phyloP scores from a whole-genome alignment of 208 protist genomes.

The Strigomonas culicis region DNA sequence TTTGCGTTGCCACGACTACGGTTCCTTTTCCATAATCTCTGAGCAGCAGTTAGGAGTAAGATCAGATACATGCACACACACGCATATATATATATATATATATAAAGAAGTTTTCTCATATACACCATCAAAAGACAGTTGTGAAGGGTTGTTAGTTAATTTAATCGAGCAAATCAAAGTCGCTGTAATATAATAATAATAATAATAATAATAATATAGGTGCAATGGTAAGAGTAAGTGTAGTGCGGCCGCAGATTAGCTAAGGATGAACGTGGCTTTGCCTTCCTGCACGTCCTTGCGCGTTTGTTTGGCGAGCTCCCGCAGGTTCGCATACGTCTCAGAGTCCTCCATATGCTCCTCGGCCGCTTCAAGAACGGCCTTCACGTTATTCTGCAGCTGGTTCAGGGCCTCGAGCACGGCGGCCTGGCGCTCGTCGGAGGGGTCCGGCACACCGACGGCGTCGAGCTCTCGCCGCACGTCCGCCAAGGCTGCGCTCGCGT shows the following conservation, averaged over 20 bases:
- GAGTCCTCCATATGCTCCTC: conserved; percentile 72
- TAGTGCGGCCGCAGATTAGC: background rate
- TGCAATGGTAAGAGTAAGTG: background rate
- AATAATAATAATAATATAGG: conserved; percentile 22
- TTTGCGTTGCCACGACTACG: too few species aligned
- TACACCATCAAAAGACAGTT: too few species aligned
- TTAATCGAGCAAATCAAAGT: background rate
- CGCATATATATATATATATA: conserved; percentile 1
- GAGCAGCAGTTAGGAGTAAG: too few species aligned
- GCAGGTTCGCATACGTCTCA: conserved; percentile 39
- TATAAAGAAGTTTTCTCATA: too few species aligned
- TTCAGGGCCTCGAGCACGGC: conserved; percentile 37
- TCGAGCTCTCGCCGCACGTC: conserved; percentile 21
- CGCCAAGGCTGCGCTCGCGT: conserved; percentile 33
- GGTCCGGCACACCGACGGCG: background rate
- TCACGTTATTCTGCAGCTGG: conserved; percentile 57
- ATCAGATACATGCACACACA: background rate
- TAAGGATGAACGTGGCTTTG: conserved; percentile 27
- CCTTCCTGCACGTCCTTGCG: conserved; percentile 38
- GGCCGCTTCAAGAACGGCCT: conserved; percentile 50
- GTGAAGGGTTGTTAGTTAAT: background rate
- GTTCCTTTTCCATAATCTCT: too few species aligned
- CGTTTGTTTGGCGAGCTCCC: conserved; percentile 33
- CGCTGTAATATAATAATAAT: background rate
- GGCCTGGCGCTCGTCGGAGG: conserved; percentile 21